Percentiles rank a stretch among this genome's conserved stretches.
These are phyloP conservation scores for Candida endomychidarum DNA, from an alignment of 805 yeast genomes.

Conservation along the genomic window DNA sequence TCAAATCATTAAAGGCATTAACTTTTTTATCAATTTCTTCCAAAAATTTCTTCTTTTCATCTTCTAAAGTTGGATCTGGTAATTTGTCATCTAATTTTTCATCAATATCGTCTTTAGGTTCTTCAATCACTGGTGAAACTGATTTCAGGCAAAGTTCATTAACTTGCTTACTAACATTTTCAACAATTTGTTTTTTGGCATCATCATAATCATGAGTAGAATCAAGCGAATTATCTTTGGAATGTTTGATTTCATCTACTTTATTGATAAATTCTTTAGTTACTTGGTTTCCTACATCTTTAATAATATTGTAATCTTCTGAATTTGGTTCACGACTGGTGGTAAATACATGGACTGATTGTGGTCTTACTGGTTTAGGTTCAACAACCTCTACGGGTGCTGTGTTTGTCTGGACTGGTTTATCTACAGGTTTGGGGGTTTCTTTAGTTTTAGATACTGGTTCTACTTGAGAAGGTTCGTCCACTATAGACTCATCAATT, in stretches of 20 bases:
- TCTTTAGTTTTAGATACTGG: background rate
- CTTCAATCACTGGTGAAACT: constrained; percentile 16
- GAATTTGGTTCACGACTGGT: constrained; percentile 10
- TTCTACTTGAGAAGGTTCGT: too few relatives aligned
- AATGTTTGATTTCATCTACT: constrained; percentile 31
- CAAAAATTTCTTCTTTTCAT: constrained; percentile 25
- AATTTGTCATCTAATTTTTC: constrained; percentile 1
- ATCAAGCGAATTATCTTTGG: constrained; percentile 18
- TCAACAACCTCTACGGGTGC: background rate
- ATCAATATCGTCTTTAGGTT: constrained; percentile 9
- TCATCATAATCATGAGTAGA: constrained; percentile 18
- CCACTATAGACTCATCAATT: background rate
- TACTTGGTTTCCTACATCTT: constrained; percentile 34
- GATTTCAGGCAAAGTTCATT: constrained; percentile 21
- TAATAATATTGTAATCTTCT: constrained; percentile 21
- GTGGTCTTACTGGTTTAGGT: too few relatives aligned
- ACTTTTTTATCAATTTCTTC: constrained; percentile 30
- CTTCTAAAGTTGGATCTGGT: constrained; percentile 13
- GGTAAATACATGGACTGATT: constrained; percentile 1
- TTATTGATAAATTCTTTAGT: constrained; percentile 32
- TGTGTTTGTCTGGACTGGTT: background rate
- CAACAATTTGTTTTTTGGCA: constrained; percentile 30
- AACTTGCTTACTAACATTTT: constrained; percentile 32
- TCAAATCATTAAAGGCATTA: constrained; percentile 12
- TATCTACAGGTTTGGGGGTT: too few relatives aligned